Base-by-base conservation (phyloP, 345 rosid genomes). In the Populus ilicifolia region DNA sequence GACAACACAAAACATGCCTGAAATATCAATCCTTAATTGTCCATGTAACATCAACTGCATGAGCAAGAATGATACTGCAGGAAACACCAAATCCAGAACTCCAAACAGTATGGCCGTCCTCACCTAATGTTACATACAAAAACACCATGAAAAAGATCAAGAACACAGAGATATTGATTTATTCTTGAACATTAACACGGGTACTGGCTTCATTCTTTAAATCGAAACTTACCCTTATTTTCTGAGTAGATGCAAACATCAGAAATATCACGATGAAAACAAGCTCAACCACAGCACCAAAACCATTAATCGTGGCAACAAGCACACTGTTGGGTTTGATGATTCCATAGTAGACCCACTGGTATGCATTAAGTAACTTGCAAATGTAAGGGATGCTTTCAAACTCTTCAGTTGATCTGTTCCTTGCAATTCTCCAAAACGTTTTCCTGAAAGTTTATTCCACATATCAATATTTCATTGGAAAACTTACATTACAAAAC, bases 231-330 rank as follows among this genome's bases (percentile, higher is more conserved):
- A 90, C 94, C 83, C 81, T 87, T 78, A 85, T 85, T 72, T 83
- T 84, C 21, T 46, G 50, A 13, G 86, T 85, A 75, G 93, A 81
- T 77, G 90, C 90, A 70, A 75, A 90, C 50, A 89, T 54, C 33
- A 93, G 89, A 83, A 92, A 93, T 17, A 92, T 81, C 43, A 74
- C 25, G 61, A 93, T 84, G 61, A 80, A 93, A 36, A 85, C 77
- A 70, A 85, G 80, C 83, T 88, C 95, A 30, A 84, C 80, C 16
- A 88, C 73, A 46, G 84, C 83, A 64, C 98, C 97, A 67, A 93
- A 92, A 5, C 91, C 92, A 78, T 93, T 93, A 38, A 93, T 86
- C 14, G 98, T 92, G 59, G 97, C 96, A 2, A 93, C 93, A 18
- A 92, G 88, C 50, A 86, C 10, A 61, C 91, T 89, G 75, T 89